Percentiles rank a stretch among this genome's conserved stretches.
These are phyloP conservation scores for Trifolium fragiferum DNA, from an alignment of 306 rosid genomes.

Conservation along the genomic window DNA sequence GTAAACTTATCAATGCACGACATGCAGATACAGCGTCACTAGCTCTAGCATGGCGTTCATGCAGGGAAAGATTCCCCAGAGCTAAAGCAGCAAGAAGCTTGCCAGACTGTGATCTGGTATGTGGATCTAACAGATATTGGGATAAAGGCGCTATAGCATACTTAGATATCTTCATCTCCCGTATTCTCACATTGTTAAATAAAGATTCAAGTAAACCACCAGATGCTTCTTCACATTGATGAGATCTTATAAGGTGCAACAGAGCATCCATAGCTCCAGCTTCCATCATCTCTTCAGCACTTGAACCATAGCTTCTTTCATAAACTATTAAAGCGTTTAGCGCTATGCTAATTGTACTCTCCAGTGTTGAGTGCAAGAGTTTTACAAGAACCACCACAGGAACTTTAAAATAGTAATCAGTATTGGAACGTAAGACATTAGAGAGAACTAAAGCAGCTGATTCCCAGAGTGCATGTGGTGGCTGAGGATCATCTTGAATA, in stretches of 20 bases:
- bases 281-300: conserved; percentile 92
- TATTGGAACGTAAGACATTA: conserved; percentile 71
- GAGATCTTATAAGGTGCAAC: conserved; percentile 88
- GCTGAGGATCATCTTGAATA: conserved; percentile 96
- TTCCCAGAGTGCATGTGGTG: conserved; percentile 92
- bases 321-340: conserved; percentile 80
- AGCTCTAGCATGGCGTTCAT: conserved; percentile 84
- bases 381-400: conserved; percentile 96
- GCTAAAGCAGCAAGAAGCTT: conserved; percentile 95
- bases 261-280: conserved; percentile 86
- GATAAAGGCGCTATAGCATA: conserved; percentile 94
- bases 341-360: conserved; percentile 76
- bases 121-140: conserved; percentile 91
- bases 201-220: conserved; percentile 87
- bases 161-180: conserved; percentile 90
- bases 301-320: conserved; percentile 74
- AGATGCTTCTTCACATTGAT: conserved; percentile 90
- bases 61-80: conserved; percentile 92
- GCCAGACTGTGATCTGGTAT: conserved; percentile 80
- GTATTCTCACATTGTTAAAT: conserved; percentile 85
- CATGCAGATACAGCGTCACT: conserved; percentile 92
- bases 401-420: conserved; percentile 86
- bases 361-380: conserved; percentile 80
- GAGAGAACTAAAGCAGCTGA: conserved; percentile 96
- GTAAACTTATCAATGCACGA: conserved; percentile 88